Evolutionary conservation across 768 basidiomycete species (phyloP), one percentile per base, ranked within the genome.

Genomic region (Phylloporus arenicola): DNA sequence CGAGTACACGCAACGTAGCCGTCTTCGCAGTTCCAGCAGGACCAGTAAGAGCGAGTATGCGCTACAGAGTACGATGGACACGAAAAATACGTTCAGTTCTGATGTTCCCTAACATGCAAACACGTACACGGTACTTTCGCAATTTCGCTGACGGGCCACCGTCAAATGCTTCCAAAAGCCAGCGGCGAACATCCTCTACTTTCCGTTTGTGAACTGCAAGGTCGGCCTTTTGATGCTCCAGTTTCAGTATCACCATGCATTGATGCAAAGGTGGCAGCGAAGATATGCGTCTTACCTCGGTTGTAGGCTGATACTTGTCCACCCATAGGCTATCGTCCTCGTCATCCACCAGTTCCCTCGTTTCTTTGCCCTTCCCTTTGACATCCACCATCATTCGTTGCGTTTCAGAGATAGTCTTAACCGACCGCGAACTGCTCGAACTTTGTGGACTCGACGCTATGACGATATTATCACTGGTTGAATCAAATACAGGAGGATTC

Each of bases 1-100:
- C 75, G 19, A 99, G 70, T 2, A 92, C 78, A 24, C 81, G 79
- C 3, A 98, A 57, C 0, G 91, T 91, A 0, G 92, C 79, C 0
- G 95, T 96, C 73, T 99, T 99, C 0, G 82, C 95, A 0, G 83
- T 81, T 1, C 95, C 95, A 8, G 95, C 84, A 0, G 92, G 90
- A 1, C 95, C 95, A 3, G 88, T 88, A 11, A 99, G 69, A 0
- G 81, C 81, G 7, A 98, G 77, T 25, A 99, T 82, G 41, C 92
- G 78, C 89, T 97, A 50, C 3, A 22, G 48, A 33, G n/a, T 1
- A 19, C 27, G n/a, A 25, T 33, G 22, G 13, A 14, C 13, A 12
- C 19, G 17, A 11, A 19, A 4, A 19, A 43, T 31, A 27, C 5
- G 22, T 34, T 53, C 17, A 41, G 51, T 19, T 47, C 20, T 12